Percentiles rank a stretch among this genome's conserved stretches.
Conservation (phyloP, 2,329 filamentous ascomycete genomes). For the Emydomyces testavorans region DNA sequence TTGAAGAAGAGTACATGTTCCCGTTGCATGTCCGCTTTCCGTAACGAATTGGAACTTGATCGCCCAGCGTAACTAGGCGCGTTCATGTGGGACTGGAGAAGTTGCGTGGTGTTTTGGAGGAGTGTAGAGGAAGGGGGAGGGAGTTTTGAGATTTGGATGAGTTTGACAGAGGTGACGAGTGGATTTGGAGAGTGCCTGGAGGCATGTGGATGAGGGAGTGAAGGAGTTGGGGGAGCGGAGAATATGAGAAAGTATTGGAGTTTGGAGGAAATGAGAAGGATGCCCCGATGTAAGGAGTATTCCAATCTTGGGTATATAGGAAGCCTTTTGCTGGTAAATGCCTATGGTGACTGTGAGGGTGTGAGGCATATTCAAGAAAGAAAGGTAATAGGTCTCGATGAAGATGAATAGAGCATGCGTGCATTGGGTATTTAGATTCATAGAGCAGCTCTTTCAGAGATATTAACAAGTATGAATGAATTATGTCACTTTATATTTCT, state of each 20-base stretch:
- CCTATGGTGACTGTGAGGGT: too few species aligned
- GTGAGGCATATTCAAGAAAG: too few species aligned
- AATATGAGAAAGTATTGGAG: conserved; percentile 83
- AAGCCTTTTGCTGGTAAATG: too few species aligned
- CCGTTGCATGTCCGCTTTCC: conserved; percentile 73
- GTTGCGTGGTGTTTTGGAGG: conserved; percentile 53
- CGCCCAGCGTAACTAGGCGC: conserved; percentile 59
- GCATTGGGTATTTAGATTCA: too few species aligned
- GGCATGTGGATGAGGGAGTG: conserved; percentile 77
- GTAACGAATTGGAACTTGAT: conserved; percentile 53
- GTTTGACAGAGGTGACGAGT: conserved; percentile 63
- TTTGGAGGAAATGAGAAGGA: conserved; percentile 56
- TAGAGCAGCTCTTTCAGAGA: conserved; percentile 1
- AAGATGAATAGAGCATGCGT: too few species aligned
- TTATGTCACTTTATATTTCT: conserved; percentile 13
- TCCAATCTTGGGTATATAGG: too few species aligned
- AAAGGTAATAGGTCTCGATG: too few species aligned
- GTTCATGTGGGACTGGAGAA: conserved; percentile 67
- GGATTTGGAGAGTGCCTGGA: conserved; percentile 71
- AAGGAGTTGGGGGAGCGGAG: conserved; percentile 62
- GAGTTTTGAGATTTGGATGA: conserved; percentile 46
- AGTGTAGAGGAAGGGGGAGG: conserved; percentile 51
- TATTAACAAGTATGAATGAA: neutral
- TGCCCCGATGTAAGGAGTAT: conserved; percentile 57
- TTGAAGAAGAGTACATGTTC: conserved; percentile 75